Percentiles rank a stretch among this genome's conserved stretches.
Conservation (phyloP, 441 rosid species). For the Brassica hybrid region DNA sequence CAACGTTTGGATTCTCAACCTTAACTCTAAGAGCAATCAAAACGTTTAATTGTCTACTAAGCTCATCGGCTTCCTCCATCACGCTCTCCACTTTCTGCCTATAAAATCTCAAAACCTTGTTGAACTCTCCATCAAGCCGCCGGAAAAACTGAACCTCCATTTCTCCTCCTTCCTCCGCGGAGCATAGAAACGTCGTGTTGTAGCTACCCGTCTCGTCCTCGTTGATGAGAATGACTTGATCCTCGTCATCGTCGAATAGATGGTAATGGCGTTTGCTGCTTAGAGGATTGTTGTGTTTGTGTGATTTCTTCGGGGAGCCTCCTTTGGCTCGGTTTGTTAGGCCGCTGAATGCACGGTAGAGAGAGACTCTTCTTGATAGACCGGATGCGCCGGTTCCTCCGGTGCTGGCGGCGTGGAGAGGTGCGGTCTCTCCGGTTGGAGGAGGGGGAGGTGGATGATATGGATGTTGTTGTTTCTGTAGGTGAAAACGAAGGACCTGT, state of each 20-base stretch:
- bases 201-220: constrained; percentile 42
- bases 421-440: constrained; percentile 12
- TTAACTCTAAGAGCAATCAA: constrained; percentile 77
- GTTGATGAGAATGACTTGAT: constrained; percentile 56
- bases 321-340: constrained; percentile 47
- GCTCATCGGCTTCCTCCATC: constrained; percentile 64
- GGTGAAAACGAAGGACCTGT: constrained; percentile 41
- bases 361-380: constrained; percentile 52
- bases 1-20: constrained; percentile 55
- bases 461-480: constrained; percentile 32
- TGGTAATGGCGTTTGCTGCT: constrained; percentile 34
- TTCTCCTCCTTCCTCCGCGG: constrained; percentile 69
- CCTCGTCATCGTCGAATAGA: constrained; percentile 47
- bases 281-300: constrained; percentile 28
- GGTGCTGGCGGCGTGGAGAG: constrained; percentile 5
- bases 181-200: constrained; percentile 58
- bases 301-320: constrained; percentile 43
- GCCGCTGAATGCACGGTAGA: constrained; percentile 85
- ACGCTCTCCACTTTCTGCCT: constrained; percentile 55
- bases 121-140: constrained; percentile 79
- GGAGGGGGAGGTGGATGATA: constrained; percentile 23
- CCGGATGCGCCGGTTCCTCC: background rate
- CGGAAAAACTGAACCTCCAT: too few species aligned
- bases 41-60: constrained; percentile 79
- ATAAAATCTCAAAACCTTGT: constrained; percentile 67